Base-by-base conservation (phyloP, 805 yeast species). In the Wickerhamiella brachini region DNA sequence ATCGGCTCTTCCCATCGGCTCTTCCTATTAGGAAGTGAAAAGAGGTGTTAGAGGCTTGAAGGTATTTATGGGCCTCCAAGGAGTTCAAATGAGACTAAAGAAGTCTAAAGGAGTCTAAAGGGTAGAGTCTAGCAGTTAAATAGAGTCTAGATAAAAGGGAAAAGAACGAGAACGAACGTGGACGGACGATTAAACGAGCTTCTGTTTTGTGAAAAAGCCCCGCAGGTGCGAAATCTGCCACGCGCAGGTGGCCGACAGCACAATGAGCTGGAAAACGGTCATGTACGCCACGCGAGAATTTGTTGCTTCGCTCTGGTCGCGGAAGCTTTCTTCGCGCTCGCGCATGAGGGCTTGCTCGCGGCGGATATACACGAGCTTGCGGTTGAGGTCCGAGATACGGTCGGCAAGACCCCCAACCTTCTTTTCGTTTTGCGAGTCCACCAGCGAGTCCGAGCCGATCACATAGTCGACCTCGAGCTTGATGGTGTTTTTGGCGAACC, bases 131-230 rank as follows among this genome's bases (percentile, higher is more conserved):
- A 24, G 26, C 26, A 24, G 26, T 8, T 24, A 24, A 24, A 24
- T 24, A 24, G 8, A n/a, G n/a, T n/a, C n/a, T n/a, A n/a, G n/a
- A n/a, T n/a, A n/a, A n/a, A n/a, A n/a, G n/a, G n/a, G n/a, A n/a
- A n/a, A n/a, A n/a, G n/a, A n/a, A n/a, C n/a, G n/a, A n/a, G n/a
- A n/a, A n/a, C n/a, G 18, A n/a, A 8, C 23, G 20, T 29, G n/a
- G n/a, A n/a, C n/a, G n/a, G n/a, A n/a, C n/a, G n/a, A 24, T 51
- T 71, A 85, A 18, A 87, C 81, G 53, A 86, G 78, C 70, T 88
- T 88, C 64, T 87, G 95, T 69, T 86, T 87, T 54, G 85, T 81
- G 64, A 87, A 87, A 76, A 87, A 86, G 43, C 80, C 68, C 68
- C 83, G 83, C 68, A 88, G 75, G 61, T 84, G 88, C 50, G 74